phyloP scores from a whole-genome alignment of 441 rosid species.

The Manihot esculenta region DNA sequence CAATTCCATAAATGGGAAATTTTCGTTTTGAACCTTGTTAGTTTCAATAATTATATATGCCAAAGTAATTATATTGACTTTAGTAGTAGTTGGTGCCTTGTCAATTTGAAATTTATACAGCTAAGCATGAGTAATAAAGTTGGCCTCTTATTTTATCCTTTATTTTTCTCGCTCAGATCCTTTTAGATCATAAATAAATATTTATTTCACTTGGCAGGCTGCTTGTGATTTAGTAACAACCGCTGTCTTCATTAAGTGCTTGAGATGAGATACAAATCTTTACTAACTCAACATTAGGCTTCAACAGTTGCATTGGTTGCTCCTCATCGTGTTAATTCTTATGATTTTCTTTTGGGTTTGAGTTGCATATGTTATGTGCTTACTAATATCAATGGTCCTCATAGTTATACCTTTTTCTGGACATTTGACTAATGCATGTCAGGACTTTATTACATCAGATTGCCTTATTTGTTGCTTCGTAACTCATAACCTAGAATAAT shows the following conservation, averaged over 20 bases:
- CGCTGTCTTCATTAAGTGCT: background rate
- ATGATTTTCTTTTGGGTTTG: background rate
- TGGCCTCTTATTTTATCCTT: background rate
- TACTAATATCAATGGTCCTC: background rate
- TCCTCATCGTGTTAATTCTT: background rate
- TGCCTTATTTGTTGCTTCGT: background rate
- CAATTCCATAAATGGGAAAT: background rate
- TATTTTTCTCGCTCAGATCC: background rate
- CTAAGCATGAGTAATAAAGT: background rate
- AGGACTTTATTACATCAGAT: background rate
- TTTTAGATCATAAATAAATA: background rate
- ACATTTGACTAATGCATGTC: background rate
- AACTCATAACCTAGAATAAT: background rate
- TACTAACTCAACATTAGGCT: background rate
- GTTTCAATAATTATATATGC: background rate
- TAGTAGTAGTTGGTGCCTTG: background rate
- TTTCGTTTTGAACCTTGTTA: conserved; percentile 1
- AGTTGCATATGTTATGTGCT: background rate
- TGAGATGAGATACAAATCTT: background rate
- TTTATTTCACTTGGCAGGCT: background rate
- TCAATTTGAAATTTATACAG: background rate
- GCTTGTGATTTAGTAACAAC: background rate
- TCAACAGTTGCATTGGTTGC: background rate
- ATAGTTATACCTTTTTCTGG: background rate
- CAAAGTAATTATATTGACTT: background rate